Percentiles rank a stretch among this genome's conserved stretches.
phyloP scores from a whole-genome alignment of 2,329 filamentous ascomycete genomes.

The Colletotrichum viniferum region DNA sequence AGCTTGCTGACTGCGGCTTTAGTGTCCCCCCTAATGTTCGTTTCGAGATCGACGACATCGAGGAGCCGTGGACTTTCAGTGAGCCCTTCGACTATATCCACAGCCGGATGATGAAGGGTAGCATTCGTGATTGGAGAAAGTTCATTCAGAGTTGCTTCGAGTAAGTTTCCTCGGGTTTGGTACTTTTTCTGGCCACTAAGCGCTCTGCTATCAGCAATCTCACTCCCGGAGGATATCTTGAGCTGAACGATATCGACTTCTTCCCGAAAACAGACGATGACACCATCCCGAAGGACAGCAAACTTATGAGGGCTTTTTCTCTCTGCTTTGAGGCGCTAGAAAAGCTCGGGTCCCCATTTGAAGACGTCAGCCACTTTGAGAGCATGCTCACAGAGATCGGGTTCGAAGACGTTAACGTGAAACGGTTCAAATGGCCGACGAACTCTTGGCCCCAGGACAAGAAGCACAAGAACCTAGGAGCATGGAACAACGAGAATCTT shows the following conservation, averaged over 20 bases:
- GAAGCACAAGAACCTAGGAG: conserved; percentile 31
- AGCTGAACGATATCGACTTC: conserved; percentile 24
- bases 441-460: conserved; percentile 34
- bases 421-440: conserved; percentile 31
- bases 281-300: not conserved
- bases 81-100: conserved; percentile 61
- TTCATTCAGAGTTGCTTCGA: not conserved
- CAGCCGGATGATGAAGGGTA: conserved; percentile 53
- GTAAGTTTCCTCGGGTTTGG: not conserved
- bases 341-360: not conserved
- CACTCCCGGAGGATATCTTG: not conserved
- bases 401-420: conserved; percentile 34
- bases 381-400: conserved; percentile 23
- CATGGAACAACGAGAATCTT: not conserved
- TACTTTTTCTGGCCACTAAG: not conserved
- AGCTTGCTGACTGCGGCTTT: not conserved
- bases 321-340: not conserved
- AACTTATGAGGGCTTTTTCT: not conserved
- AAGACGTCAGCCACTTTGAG: not conserved
- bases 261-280: not conserved
- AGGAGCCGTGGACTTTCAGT: conserved; percentile 54
- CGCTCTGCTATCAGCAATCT: not conserved
- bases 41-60: conserved; percentile 51
- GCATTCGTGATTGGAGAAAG: conserved; percentile 46
- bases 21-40: not conserved